Evolutionary conservation across 176 grass and related monocot species (phyloP).

Genomic region (Bothriochloa decipiens): DNA sequence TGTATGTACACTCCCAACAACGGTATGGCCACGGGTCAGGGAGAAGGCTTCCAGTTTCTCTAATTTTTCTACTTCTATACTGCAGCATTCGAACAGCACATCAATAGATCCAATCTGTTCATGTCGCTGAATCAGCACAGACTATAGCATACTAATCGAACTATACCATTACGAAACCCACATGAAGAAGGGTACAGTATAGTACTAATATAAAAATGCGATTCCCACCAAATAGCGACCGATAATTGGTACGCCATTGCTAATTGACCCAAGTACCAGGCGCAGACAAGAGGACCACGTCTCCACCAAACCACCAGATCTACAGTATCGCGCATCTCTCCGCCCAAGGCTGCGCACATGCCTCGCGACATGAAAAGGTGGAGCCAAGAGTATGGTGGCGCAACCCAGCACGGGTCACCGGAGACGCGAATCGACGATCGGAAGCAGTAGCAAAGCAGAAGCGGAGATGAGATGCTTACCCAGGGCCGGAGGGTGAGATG

Average conservation of each 20-base stretch:
- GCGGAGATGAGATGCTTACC: slow-evolving; percentile 68
- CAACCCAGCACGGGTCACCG: neutral
- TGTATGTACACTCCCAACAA: neutral
- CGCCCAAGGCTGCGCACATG: slow-evolving; percentile 1
- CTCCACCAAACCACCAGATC: neutral
- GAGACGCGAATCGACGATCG: neutral
- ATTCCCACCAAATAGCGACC: no score
- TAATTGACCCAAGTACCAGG: neutral
- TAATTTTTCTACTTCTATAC: neutral
- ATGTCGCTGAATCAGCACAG: neutral
- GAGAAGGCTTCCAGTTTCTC: neutral
- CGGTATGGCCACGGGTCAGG: no score
- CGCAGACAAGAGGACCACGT: neutral
- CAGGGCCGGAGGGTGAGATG: slow-evolving; percentile 68
- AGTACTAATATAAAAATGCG: neutral
- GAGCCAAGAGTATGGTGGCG: neutral
- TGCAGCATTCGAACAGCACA: neutral
- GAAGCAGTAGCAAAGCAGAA: neutral
- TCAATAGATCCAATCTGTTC: neutral
- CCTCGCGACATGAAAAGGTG: neutral
- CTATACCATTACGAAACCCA: neutral
- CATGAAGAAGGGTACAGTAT: neutral
- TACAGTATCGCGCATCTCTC: neutral
- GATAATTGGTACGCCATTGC: neutral
- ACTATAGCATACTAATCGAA: neutral